Conservation (phyloP, 805 yeast genomes). For the Candida sonorensis region DNA sequence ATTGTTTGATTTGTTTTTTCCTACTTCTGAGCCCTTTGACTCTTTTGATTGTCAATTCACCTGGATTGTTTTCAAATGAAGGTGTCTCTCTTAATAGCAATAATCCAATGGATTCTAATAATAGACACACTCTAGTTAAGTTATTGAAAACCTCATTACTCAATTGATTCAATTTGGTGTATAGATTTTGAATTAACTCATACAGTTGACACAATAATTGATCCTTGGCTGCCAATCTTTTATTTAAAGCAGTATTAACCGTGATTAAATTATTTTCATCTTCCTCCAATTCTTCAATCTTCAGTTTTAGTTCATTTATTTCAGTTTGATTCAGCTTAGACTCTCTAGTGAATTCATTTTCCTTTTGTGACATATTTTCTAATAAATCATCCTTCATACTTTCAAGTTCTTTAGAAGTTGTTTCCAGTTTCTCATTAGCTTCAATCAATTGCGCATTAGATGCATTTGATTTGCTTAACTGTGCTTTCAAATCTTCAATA, state of each 20-base stretch:
- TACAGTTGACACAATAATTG: slow-evolving; percentile 14
- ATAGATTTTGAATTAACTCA: slow-evolving; percentile 16
- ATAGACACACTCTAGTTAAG: slow-evolving; percentile 43
- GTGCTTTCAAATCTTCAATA: slow-evolving; percentile 7
- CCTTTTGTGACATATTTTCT: slow-evolving; percentile 63
- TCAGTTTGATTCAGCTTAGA: slow-evolving; percentile 43
- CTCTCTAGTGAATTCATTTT: slow-evolving; percentile 50
- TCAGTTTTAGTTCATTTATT: slow-evolving; percentile 36
- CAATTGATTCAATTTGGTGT: slow-evolving; percentile 35
- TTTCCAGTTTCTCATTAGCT: slow-evolving; percentile 9
- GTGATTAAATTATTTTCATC: slow-evolving; percentile 34
- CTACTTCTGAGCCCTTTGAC: slow-evolving; percentile 71
- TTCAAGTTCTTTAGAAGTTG: slow-evolving; percentile 20
- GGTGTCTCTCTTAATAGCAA: slow-evolving; percentile 43
- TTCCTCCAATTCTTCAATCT: slow-evolving; percentile 46
- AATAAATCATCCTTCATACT: slow-evolving; percentile 54
- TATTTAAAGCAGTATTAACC: slow-evolving; percentile 32
- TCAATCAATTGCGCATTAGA: slow-evolving; percentile 6
- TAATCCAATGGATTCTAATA: slow-evolving; percentile 73
- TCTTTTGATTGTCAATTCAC: slow-evolving; percentile 50
- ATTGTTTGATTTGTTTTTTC: slow-evolving; percentile 22
- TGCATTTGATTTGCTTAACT: slow-evolving; percentile 2
- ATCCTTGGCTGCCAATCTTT: slow-evolving; percentile 19
- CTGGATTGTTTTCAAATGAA: slow-evolving; percentile 21
- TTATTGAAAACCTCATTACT: slow-evolving; percentile 31